Conservation (phyloP, 2,329 filamentous ascomycete genomes). For the Fusarium kyushuense region DNA sequence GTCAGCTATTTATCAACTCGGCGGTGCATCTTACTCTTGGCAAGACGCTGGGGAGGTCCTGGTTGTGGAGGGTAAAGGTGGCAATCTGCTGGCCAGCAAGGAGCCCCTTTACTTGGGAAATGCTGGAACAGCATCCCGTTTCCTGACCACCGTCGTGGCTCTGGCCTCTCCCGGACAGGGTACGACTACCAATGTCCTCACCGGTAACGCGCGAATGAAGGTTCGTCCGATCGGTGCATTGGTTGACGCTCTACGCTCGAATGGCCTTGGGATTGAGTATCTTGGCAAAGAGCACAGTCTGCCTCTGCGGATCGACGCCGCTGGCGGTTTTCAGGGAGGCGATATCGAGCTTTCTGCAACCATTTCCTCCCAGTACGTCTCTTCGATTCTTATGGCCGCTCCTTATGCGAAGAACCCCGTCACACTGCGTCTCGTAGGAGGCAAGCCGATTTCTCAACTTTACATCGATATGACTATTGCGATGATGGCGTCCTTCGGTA, state of each 20-base stretch:
- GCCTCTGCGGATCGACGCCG: slow-evolving; percentile 84
- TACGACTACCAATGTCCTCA: slow-evolving; percentile 78
- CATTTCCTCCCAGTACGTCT: slow-evolving; percentile 98
- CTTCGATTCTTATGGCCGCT: slow-evolving; percentile 94
- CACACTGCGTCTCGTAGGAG: slow-evolving; percentile 89
- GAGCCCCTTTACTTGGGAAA: slow-evolving; percentile 93
- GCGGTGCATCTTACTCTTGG: slow-evolving; percentile 91
- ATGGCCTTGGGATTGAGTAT: slow-evolving; percentile 90
- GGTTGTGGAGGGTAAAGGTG: slow-evolving; percentile 91
- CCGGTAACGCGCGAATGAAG: slow-evolving; percentile 97
- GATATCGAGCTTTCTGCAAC: slow-evolving; percentile 93
- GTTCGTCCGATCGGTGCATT: slow-evolving; percentile 92
- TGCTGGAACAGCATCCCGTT: slow-evolving; percentile 94
- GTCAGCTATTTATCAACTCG: slow-evolving; percentile 85
- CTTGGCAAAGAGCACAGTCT: slow-evolving; percentile 85
- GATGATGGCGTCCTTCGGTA: slow-evolving; percentile 96
- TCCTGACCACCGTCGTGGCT: slow-evolving; percentile 90
- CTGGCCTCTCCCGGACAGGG: slow-evolving; percentile 77
- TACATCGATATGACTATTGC: slow-evolving; percentile 99
- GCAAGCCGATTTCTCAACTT: slow-evolving; percentile 94
- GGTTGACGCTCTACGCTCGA: slow-evolving; percentile 87
- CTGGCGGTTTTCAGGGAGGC: slow-evolving; percentile 85
- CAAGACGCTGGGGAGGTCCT: slow-evolving; percentile 94
- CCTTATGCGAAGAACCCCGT: slow-evolving; percentile 96
- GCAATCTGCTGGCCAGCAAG: slow-evolving; percentile 79